Percentiles rank a stretch among this genome's conserved stretches.
phyloP scores from a whole-genome alignment of 2,329 filamentous ascomycete genomes.

The Ophiocordyceps camponoti-saundersi region DNA sequence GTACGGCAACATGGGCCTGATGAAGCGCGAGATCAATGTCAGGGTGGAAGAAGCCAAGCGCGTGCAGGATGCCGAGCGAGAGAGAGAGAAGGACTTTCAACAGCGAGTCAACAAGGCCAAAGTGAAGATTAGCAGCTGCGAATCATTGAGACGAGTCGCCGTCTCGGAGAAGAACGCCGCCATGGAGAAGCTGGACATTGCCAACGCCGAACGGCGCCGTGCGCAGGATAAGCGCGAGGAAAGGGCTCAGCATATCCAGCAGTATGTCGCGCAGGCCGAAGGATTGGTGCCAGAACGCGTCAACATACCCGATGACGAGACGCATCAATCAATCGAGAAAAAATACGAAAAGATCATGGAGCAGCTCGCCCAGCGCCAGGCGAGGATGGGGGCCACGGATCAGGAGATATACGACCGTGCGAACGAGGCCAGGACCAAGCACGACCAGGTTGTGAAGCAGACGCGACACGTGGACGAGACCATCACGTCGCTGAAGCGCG shows the following conservation, averaged over 20 bases:
- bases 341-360: constrained; percentile 37
- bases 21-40: constrained; percentile 29
- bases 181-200: constrained; percentile 30
- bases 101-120: constrained; percentile 36
- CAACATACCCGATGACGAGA: constrained; percentile 47
- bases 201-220: constrained; percentile 24
- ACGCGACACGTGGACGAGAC: constrained; percentile 23
- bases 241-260: constrained; percentile 28
- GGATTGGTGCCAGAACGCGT: constrained; percentile 37
- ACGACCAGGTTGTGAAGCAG: constrained; percentile 24
- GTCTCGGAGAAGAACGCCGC: constrained; percentile 47
- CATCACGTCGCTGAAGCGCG: constrained; percentile 29
- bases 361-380: constrained; percentile 40
- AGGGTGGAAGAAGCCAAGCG: constrained; percentile 23
- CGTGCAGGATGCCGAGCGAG: constrained; percentile 12
- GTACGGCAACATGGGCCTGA: constrained; percentile 32
- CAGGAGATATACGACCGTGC: constrained; percentile 42
- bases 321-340: constrained; percentile 33
- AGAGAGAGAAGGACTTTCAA: constrained; percentile 23
- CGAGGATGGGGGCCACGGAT: constrained; percentile 43
- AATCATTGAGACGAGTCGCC: constrained; percentile 31
- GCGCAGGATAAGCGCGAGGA: constrained; percentile 30
- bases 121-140: constrained; percentile 29
- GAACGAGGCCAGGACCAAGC: constrained; percentile 20
- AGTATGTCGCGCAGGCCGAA: constrained; percentile 37